Evolutionary conservation across 805 yeast species (phyloP), one percentile per base, ranked within the genome.

Genomic region (Kluyveromyces lactis): DNA sequence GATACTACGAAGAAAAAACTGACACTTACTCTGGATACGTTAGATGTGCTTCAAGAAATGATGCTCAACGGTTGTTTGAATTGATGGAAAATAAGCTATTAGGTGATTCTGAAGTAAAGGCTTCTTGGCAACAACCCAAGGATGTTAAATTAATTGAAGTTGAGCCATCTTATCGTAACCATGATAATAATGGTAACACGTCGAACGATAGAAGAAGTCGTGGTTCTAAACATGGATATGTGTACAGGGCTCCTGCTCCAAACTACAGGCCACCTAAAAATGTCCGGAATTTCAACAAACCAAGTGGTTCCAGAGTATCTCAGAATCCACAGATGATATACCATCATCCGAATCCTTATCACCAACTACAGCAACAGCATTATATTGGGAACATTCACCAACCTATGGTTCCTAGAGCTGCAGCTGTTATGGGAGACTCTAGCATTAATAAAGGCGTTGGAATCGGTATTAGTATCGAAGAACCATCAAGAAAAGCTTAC

Each of bases 71-170:
- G 27, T 36, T 56, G 13, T 49, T 47, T 29, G 43, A 40, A 3
- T 46, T 43, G 6, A 31, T 60, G 19, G 48, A 57, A 31, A 45
- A 47, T 11, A 51, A 51, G 33, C 41, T 58, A 23, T 44, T 60
- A 16, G 63, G 62, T 7, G 62, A 60, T 24, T 46, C 49, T 19
- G 39, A 48, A 6, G 44, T 58, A 12, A 42, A 44, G 24, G 52
- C 49, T 4, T 49, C 55, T 3, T 56, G 57, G 58, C 36, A 42
- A 28, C 37, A 38, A 13, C 16, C 37, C 12, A 32, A 21, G 10
- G 30, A 18, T 36, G 8, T 15, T 27, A 19, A 18, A 21, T 6
- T 33, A 18, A 7, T 35, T 32, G 26, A 26, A 32, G 29, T 28
- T 3, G 21, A 36, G 19, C 30, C 30, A n/a, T 27, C 26, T 32